Conservation (phyloP, 2,329 filamentous ascomycete genomes). For the Hortaea werneckii region DNA sequence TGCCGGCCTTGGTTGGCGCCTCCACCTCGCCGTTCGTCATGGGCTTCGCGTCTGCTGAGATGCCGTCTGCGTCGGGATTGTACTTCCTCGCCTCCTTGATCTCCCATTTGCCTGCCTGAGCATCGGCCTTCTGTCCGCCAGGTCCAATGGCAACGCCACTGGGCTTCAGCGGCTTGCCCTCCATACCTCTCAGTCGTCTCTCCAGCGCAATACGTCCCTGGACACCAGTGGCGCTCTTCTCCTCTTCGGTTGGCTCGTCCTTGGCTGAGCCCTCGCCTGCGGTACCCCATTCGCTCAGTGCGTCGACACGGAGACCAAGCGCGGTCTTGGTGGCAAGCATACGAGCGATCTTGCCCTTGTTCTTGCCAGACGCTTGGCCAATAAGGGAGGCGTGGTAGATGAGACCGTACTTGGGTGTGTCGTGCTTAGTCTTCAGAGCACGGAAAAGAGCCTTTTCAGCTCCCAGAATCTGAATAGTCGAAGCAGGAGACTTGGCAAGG, state of each 20-base stretch:
- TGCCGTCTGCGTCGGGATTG: constrained; percentile 84
- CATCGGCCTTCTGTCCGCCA: constrained; percentile 49
- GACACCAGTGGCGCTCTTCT: constrained; percentile 72
- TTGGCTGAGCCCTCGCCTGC: constrained; percentile 55
- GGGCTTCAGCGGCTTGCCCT: constrained; percentile 79
- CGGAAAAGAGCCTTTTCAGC: constrained; percentile 98
- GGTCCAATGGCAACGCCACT: constrained; percentile 66
- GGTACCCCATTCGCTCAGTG: constrained; percentile 65
- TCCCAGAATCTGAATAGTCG: constrained; percentile 94
- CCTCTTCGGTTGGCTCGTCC: constrained; percentile 65
- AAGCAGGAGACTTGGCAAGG: constrained; percentile 88
- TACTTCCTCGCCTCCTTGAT: constrained; percentile 91
- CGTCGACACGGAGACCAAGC: constrained; percentile 85
- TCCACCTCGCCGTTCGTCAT: constrained; percentile 44
- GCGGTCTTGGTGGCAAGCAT: constrained; percentile 91
- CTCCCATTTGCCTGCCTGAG: constrained; percentile 67
- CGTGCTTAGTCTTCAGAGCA: constrained; percentile 97
- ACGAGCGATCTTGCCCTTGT: constrained; percentile 99
- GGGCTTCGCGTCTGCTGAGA: constrained; percentile 58
- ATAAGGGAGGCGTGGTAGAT: constrained; percentile 90
- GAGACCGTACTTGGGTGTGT: constrained; percentile 95
- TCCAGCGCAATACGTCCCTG: constrained; percentile 63
- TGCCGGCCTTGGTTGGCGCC: constrained; percentile 25
- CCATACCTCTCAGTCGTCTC: constrained; percentile 64
- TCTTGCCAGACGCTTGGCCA: constrained; percentile 91